phyloP scores from a whole-genome alignment of 768 basidiomycete species.

The Leucocoprinus leucothites region DNA sequence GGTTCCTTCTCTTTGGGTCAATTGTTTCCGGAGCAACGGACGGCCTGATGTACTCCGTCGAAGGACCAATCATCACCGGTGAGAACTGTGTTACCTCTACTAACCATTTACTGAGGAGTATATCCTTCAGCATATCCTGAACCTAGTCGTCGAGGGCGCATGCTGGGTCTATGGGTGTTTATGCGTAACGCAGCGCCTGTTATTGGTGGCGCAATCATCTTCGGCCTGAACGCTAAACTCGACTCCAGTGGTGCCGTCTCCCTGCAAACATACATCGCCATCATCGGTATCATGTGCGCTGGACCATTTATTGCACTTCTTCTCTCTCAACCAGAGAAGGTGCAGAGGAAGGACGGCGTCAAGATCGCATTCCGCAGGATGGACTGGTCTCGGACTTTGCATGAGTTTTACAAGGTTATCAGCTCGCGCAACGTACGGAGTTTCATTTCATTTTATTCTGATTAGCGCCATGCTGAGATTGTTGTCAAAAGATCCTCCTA shows the following conservation, averaged over 20 bases:
- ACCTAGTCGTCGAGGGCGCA: conserved; percentile 28
- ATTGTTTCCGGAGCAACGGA: conserved; percentile 28
- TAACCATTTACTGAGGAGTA: neutral
- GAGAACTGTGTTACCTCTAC: neutral
- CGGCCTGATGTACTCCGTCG: conserved; percentile 29
- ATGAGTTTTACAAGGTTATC: conserved; percentile 26
- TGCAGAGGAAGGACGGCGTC: conserved; percentile 28
- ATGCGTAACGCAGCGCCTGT: conserved; percentile 30
- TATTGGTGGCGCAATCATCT: conserved; percentile 32
- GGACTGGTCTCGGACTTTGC: conserved; percentile 24
- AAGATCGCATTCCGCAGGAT: conserved; percentile 26
- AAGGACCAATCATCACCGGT: conserved; percentile 32
- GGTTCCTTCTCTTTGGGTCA: conserved; percentile 32
- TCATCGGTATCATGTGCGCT: conserved; percentile 33
- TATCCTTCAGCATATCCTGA: conserved; percentile 27
- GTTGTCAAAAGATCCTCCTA: conserved; percentile 22
- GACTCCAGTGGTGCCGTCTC: conserved; percentile 29
- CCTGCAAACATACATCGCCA: conserved; percentile 29
- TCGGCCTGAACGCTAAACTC: conserved; percentile 24
- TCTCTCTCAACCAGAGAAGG: conserved; percentile 25
- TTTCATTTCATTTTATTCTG: neutral
- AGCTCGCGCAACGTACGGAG: conserved; percentile 21
- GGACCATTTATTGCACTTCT: conserved; percentile 29
- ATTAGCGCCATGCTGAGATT: neutral
- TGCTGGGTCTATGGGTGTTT: conserved; percentile 32